Evolutionary conservation across 1,139 yeast genomes (phyloP), one percentile per base, ranked within the genome.

Genomic region (Protomyces inouyei): DNA sequence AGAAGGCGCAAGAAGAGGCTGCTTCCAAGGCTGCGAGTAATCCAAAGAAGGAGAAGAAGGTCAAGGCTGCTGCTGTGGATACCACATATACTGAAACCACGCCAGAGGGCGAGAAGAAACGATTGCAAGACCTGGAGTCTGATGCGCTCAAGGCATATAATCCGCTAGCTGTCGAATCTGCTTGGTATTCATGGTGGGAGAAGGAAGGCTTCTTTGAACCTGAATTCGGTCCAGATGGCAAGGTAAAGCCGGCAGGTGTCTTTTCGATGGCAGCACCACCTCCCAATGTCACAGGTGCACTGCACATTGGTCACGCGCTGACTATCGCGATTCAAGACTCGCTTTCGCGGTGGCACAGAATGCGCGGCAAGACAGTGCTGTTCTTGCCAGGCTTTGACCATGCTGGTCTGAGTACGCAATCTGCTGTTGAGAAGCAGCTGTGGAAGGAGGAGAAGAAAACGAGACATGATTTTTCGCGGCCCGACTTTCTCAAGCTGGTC

Each of bases 161-260:
- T 73, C 98, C 99, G 51, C 83, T 84, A 71, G 87, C 86, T 71
- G 98, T 95, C 60, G 99, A 93, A 78, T 86, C 95, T 66, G 90
- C 97, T 18, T 93, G 99, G 99, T 92, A 93, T 77, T 85, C 84
- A 37, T 93, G 98, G 98, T 93, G 99, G 99, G 87, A 84, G 69
- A 82, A 87, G 73, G 82, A 88, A 76, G 95, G 95, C 23, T 85
- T 83, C 72, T 93, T 93, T 73, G 86, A 87, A 77, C 98, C 99
- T 18, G 90, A 88, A 75, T 85, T 87, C 71, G 82, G 86, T 57
- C 82, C 78, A 65, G 85, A 85, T 71, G 98, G 97, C 57, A 78
- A 86, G 64, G 73, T 84, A 70, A 87, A 87, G 75, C 87, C 93
- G 52, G 92, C 85, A 74, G 98, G 98, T 70, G 75, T 81, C 32